A percentile compares a stretch with the other conserved stretches of the same genome.
These are phyloP conservation scores for Pseudogymnoascus sp. DNA, from an alignment of 2,329 filamentous ascomycete genomes.

Conservation along the genomic window DNA sequence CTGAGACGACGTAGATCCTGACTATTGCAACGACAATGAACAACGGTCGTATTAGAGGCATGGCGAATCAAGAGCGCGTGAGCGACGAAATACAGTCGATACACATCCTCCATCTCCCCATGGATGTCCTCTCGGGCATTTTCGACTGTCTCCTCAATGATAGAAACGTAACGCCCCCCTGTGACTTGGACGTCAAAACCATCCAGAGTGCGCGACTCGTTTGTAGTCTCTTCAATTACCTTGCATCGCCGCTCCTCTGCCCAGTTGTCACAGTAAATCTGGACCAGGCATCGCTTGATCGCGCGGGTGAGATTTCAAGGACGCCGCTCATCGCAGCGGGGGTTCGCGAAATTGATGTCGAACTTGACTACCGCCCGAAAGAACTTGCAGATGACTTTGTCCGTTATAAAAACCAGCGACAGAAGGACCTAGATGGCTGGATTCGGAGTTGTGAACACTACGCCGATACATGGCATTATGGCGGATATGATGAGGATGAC, in stretches of 20 bases:
- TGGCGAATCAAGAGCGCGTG: neutral
- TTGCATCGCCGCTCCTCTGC: constrained; percentile 2
- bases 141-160: neutral
- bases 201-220: constrained; percentile 2
- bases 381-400: neutral
- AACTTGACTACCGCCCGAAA: neutral
- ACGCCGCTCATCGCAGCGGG: neutral
- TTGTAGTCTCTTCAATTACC: neutral
- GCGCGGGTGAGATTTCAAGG: neutral
- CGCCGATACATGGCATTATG: no score
- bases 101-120: neutral
- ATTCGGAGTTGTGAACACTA: neutral
- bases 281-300: neutral
- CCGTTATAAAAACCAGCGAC: neutral
- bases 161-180: no score
- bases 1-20: neutral
- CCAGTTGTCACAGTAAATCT: neutral
- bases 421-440: neutral
- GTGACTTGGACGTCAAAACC: neutral
- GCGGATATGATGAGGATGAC: neutral
- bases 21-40: neutral
- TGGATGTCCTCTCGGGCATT: constrained; percentile 5
- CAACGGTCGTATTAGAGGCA: neutral
- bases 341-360: neutral
- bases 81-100: neutral